Percentiles rank a stretch among this genome's conserved stretches.
Conservation (phyloP, 345 rosid genomes). For the Kernera saxatilis region DNA sequence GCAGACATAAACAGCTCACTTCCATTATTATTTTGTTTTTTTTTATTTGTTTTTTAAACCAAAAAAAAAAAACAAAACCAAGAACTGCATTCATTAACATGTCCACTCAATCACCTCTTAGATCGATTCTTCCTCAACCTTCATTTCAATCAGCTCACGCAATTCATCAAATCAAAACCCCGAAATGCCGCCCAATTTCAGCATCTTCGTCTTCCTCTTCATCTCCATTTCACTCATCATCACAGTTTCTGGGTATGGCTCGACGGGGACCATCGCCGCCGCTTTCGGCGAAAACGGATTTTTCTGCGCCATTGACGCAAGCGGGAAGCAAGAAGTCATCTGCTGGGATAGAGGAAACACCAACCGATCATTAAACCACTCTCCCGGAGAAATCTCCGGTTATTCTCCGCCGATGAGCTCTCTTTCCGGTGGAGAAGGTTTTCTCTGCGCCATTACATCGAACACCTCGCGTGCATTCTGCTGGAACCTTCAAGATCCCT, state of each 20-base stretch:
- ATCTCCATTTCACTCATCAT: neutral
- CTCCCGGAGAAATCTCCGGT: slow-evolving; percentile 23
- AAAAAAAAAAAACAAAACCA: neutral
- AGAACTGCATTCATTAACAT: slow-evolving; percentile 34
- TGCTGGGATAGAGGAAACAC: slow-evolving; percentile 66
- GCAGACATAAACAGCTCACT: slow-evolving; percentile 40
- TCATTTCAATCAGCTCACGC: neutral
- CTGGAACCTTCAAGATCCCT: slow-evolving; percentile 51
- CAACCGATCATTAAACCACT: slow-evolving; percentile 22
- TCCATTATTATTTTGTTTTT: slow-evolving; percentile 17
- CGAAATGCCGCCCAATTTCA: slow-evolving; percentile 26
- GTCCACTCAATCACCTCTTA: slow-evolving; percentile 26
- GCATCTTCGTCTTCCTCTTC: neutral
- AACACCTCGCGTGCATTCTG: slow-evolving; percentile 73
- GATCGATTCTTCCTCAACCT: slow-evolving; percentile 22
- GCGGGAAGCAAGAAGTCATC: slow-evolving; percentile 72
- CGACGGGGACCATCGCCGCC: slow-evolving; percentile 31
- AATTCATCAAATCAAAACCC: neutral
- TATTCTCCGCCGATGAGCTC: slow-evolving; percentile 57
- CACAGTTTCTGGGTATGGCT: slow-evolving; percentile 29
- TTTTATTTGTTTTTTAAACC: neutral
- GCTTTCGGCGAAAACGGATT: slow-evolving; percentile 68
- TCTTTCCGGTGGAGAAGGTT: slow-evolving; percentile 80
- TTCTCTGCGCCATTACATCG: slow-evolving; percentile 77
- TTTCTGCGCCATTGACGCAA: slow-evolving; percentile 77